phyloP scores from a whole-genome alignment of 371 early-diverging fungal species.

The Apophysomyces variabilis region DNA sequence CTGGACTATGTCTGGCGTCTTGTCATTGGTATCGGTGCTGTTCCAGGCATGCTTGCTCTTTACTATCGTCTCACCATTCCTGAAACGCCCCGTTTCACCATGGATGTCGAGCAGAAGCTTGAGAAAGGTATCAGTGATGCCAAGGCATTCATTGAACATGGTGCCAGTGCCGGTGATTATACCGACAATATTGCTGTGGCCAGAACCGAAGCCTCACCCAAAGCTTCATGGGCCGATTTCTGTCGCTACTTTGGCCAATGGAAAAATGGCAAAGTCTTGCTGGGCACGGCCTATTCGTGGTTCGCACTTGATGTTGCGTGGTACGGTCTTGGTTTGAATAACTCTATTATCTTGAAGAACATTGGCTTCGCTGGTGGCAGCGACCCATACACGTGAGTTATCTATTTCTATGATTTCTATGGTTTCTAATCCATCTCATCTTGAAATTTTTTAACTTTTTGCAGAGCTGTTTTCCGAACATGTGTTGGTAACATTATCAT shows the following conservation, averaged over 20 bases:
- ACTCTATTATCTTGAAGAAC: constrained; percentile 52
- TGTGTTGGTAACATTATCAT: constrained; percentile 72
- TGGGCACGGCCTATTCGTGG: constrained; percentile 60
- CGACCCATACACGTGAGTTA: constrained; percentile 39
- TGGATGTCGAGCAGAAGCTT: constrained; percentile 73
- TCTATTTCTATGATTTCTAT: no score
- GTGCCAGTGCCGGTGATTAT: constrained; percentile 45
- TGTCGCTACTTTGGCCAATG: constrained; percentile 50
- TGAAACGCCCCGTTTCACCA: constrained; percentile 84
- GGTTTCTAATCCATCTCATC: constrained; percentile 36
- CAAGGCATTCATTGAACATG: constrained; percentile 56
- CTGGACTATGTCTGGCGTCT: constrained; percentile 85
- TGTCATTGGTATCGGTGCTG: constrained; percentile 68
- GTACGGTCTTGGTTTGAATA: constrained; percentile 80
- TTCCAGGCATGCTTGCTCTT: constrained; percentile 65
- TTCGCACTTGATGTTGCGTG: constrained; percentile 78
- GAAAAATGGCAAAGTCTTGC: constrained; percentile 50
- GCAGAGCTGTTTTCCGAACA: constrained; percentile 52
- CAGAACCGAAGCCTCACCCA: constrained; percentile 26
- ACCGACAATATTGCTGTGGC: constrained; percentile 37
- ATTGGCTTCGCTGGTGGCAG: constrained; percentile 59
- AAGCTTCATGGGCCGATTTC: constrained; percentile 48
- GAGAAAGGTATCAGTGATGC: constrained; percentile 59
- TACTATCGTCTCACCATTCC: constrained; percentile 86
- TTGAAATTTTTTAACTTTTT: constrained; percentile 46